Evolutionary conservation across 1,139 yeast genomes (phyloP).

Genomic region (Saccharomycopsis hybrid): DNA sequence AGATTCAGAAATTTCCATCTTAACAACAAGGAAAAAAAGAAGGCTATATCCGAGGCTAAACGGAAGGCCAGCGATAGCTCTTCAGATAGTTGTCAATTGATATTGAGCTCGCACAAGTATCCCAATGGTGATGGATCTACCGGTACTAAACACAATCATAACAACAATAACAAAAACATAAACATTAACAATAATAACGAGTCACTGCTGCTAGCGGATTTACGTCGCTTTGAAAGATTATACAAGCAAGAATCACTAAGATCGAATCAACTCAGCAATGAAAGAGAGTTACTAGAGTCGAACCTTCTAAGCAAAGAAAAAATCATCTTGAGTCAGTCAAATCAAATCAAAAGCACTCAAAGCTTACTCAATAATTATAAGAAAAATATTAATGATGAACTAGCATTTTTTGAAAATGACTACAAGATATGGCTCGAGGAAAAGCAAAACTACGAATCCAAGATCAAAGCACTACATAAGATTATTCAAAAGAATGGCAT

Average conservation of each 20-base stretch:
- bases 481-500: neutral
- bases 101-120: neutral
- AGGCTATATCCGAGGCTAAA: neutral
- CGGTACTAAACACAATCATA: neutral
- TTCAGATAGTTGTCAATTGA: too few relatives aligned
- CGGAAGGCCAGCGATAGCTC: neutral
- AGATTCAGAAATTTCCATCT: neutral
- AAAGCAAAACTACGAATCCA: conserved; percentile 14
- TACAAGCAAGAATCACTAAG: conserved; percentile 10
- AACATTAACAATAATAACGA: neutral
- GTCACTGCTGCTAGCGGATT: neutral
- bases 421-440: conserved; percentile 18
- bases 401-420: conserved; percentile 14
- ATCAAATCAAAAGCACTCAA: conserved; percentile 7
- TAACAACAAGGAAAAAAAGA: neutral
- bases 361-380: conserved; percentile 12
- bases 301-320: conserved; percentile 14
- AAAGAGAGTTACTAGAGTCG: conserved; percentile 13
- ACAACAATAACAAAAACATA: neutral
- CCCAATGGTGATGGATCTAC: neutral
- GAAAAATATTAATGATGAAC: conserved; percentile 11
- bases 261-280: conserved; percentile 10
- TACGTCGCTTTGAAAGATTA: conserved; percentile 2
- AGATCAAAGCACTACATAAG: conserved; percentile 7
- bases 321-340: conserved; percentile 13